Evolutionary conservation across 2,329 filamentous ascomycete species (phyloP).

Genomic region (Fusarium sulawesiense): DNA sequence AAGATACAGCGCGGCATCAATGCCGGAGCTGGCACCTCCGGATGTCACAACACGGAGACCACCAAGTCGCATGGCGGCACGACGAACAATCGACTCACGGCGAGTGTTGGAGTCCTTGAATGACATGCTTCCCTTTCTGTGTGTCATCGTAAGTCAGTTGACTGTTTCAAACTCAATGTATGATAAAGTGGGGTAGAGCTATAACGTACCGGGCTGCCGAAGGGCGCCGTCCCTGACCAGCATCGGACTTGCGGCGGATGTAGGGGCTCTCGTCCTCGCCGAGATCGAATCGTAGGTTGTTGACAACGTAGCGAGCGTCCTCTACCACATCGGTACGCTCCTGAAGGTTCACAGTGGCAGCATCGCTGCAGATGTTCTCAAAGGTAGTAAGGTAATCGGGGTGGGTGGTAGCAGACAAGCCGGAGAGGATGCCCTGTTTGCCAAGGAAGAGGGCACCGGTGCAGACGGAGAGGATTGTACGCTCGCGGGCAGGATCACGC

Average conservation of each 20-base stretch:
- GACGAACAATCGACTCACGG: conserved; percentile 83
- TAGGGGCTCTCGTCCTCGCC: conserved; percentile 86
- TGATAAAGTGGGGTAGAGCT: conserved; percentile 43
- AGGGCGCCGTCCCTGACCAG: conserved; percentile 63
- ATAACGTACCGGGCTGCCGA: conserved; percentile 68
- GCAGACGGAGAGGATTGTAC: conserved; percentile 83
- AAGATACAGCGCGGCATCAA: conserved; percentile 87
- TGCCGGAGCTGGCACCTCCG: conserved; percentile 80
- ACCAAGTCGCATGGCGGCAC: conserved; percentile 78
- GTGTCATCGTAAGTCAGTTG: conserved; percentile 39
- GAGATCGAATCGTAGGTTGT: conserved; percentile 89
- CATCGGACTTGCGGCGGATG: conserved; percentile 79
- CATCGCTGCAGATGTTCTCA: conserved; percentile 83
- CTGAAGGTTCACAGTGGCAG: conserved; percentile 74
- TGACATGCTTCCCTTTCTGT: conserved; percentile 84
- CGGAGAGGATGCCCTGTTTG: conserved; percentile 79
- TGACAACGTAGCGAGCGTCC: conserved; percentile 85
- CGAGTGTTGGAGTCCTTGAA: conserved; percentile 79
- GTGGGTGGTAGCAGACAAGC: conserved; percentile 84
- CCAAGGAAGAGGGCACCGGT: conserved; percentile 83
- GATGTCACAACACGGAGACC: conserved; percentile 80
- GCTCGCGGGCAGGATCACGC: conserved; percentile 81
- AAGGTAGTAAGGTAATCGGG: conserved; percentile 83
- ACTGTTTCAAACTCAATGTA: conserved; percentile 40
- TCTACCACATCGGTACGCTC: conserved; percentile 87